Evolutionary conservation across 2,329 filamentous ascomycete genomes (phyloP).

Genomic region (Ophiostoma angusticollis): DNA sequence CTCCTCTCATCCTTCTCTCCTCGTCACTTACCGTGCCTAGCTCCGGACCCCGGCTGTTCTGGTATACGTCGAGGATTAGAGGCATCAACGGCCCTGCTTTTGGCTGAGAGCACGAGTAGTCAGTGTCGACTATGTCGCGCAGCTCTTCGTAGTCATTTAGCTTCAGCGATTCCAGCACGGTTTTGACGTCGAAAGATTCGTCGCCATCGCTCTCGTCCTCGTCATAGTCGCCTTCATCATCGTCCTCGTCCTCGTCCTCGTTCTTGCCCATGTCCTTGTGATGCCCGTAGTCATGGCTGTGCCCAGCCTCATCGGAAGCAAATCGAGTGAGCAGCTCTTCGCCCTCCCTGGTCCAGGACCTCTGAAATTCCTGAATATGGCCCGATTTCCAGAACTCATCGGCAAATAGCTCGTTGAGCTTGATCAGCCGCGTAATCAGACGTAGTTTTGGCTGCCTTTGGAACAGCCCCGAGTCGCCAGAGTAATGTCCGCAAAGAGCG

Average conservation of each 20-base stretch:
- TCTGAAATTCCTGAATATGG: conserved; percentile 15
- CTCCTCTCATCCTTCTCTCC: conserved; percentile 18
- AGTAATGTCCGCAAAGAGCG: conserved; percentile 26
- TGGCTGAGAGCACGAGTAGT: conserved; percentile 13
- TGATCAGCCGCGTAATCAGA: conserved; percentile 26
- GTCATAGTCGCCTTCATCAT: neutral
- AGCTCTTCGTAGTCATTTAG: conserved; percentile 13
- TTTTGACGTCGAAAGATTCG: too few relatives aligned
- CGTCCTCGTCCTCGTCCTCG: neutral
- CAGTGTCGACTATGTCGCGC: conserved; percentile 18
- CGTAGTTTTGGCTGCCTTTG: conserved; percentile 16
- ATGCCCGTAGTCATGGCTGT: too few relatives aligned
- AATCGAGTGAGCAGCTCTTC: too few relatives aligned
- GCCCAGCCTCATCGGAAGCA: too few relatives aligned
- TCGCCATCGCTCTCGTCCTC: neutral
- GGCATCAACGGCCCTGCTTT: conserved; percentile 24
- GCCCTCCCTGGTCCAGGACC: neutral
- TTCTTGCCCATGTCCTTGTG: too few relatives aligned
- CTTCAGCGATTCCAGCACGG: too few relatives aligned
- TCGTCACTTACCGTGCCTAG: conserved; percentile 37
- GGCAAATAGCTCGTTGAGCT: conserved; percentile 26
- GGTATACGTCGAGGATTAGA: conserved; percentile 32
- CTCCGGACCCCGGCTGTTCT: conserved; percentile 36
- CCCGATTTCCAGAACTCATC: conserved; percentile 17
- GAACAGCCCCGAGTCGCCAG: conserved; percentile 19